Conservation (phyloP, 2,329 filamentous ascomycete genomes). For the Aspergillus felis region DNA sequence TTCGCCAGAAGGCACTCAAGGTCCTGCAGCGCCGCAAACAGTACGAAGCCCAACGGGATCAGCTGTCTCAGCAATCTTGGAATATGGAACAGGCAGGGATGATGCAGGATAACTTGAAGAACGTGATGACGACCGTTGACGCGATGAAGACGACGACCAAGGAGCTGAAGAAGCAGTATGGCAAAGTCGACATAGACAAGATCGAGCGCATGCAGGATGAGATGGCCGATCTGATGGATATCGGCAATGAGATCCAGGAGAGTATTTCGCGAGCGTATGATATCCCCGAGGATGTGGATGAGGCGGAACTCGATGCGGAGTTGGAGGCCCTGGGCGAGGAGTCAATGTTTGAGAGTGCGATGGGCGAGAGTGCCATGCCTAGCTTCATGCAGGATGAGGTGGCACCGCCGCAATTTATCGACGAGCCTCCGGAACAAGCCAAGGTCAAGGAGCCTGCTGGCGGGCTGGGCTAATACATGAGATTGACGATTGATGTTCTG, state of each 20-base stretch:
- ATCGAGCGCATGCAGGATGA: slow-evolving; percentile 98
- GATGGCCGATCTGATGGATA: slow-evolving; percentile 96
- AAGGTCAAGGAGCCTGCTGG: slow-evolving; percentile 80
- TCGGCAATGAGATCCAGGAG: slow-evolving; percentile 98
- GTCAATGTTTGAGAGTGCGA: slow-evolving; percentile 73
- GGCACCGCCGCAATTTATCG: slow-evolving; percentile 78
- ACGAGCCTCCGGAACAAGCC: slow-evolving; percentile 73
- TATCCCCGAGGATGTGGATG: slow-evolving; percentile 93
- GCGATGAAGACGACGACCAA: slow-evolving; percentile 97
- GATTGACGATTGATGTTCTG: neutral
- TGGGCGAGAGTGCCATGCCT: slow-evolving; percentile 64
- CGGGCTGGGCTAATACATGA: slow-evolving; percentile 22
- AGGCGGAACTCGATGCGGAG: slow-evolving; percentile 93
- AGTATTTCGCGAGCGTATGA: slow-evolving; percentile 88
- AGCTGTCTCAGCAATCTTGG: slow-evolving; percentile 91
- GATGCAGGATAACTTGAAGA: slow-evolving; percentile 98
- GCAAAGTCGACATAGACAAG: slow-evolving; percentile 95
- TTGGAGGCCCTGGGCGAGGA: slow-evolving; percentile 91
- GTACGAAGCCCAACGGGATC: slow-evolving; percentile 90
- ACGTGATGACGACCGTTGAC: slow-evolving; percentile 97
- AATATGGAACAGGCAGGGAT: slow-evolving; percentile 98
- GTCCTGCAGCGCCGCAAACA: slow-evolving; percentile 89
- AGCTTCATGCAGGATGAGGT: slow-evolving; percentile 88
- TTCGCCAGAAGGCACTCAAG: slow-evolving; percentile 92
- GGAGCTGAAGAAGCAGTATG: slow-evolving; percentile 87